Percentiles rank a stretch among this genome's conserved stretches.
phyloP scores from a whole-genome alignment of 2,329 filamentous ascomycete species.

The Fusarium penzigii region DNA sequence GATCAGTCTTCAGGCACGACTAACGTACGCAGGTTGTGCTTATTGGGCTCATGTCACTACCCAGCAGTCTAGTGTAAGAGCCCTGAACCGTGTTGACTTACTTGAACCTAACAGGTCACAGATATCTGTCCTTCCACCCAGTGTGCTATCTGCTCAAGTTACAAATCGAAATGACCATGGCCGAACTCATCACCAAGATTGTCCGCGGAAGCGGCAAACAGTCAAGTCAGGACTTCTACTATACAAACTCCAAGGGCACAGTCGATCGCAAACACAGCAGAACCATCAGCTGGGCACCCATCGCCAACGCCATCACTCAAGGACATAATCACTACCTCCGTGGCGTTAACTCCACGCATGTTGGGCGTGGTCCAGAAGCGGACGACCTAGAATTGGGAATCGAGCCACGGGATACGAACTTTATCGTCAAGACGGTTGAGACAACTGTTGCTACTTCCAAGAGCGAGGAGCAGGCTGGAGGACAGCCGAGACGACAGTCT shows the following conservation, averaged over 20 bases:
- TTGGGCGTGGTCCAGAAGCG: slow-evolving; percentile 13
- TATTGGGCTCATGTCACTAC: slow-evolving; percentile 31
- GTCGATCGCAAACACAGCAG: slow-evolving; percentile 2
- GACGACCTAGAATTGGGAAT: slow-evolving; percentile 4
- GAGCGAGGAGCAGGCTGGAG: background rate
- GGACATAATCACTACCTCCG: background rate
- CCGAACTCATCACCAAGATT: slow-evolving; percentile 46
- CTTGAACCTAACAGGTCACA: slow-evolving; percentile 4
- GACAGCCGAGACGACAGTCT: background rate
- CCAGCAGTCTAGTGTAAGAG: slow-evolving; percentile 28
- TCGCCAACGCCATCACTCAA: background rate
- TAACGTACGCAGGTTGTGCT: slow-evolving; percentile 17
- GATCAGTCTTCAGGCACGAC: rapidly evolving
- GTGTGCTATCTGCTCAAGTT: slow-evolving; percentile 50
- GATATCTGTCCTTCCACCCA: slow-evolving; percentile 41
- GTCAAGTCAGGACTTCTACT: slow-evolving; percentile 10
- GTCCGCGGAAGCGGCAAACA: slow-evolving; percentile 7
- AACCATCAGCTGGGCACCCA: background rate
- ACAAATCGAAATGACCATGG: slow-evolving; percentile 53
- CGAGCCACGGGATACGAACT: background rate
- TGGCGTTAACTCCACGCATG: background rate
- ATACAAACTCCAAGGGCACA: slow-evolving; percentile 1
- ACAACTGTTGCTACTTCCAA: slow-evolving; percentile 17
- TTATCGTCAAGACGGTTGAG: slow-evolving; percentile 22
- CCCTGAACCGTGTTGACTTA: too few species aligned